Evolutionary conservation across 2,329 filamentous ascomycete species (phyloP).

Genomic region (Phialophora tarda): DNA sequence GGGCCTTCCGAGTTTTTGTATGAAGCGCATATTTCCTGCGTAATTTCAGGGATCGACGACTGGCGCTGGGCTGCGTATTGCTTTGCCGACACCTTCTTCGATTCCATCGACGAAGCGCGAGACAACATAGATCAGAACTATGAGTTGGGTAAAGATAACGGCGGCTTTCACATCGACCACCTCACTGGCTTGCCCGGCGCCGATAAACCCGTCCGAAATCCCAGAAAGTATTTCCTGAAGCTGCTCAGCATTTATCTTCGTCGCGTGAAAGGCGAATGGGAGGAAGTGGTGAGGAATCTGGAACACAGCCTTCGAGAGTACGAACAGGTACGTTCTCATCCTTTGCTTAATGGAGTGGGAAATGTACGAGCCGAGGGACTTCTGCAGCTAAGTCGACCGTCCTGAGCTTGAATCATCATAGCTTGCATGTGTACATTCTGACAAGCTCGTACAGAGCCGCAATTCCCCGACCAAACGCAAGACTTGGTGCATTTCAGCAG

Average conservation of each 20-base stretch:
- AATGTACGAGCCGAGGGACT: too few species aligned
- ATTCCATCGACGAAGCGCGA: not conserved
- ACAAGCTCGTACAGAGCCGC: not conserved
- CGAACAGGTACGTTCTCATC: not conserved
- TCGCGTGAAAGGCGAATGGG: conserved; percentile 4
- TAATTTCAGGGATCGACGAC: conserved; percentile 1
- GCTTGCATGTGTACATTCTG: not conserved
- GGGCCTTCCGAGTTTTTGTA: conserved; percentile 2
- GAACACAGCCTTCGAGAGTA: not conserved
- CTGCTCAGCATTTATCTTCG: not conserved
- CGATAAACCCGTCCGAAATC: not conserved
- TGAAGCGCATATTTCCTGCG: conserved; percentile 10
- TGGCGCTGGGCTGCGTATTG: conserved; percentile 6
- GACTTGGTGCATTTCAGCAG: too few species aligned
- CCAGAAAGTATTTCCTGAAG: conserved; percentile 6
- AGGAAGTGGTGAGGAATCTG: not conserved
- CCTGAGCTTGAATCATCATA: too few species aligned
- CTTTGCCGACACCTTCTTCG: conserved; percentile 5
- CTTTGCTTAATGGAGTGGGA: not conserved
- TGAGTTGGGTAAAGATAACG: not conserved
- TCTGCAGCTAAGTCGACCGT: too few species aligned
- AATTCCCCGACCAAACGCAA: not conserved
- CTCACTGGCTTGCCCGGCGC: conserved; percentile 1
- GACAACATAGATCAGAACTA: not conserved
- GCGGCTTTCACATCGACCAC: not conserved